Base-by-base conservation (phyloP, 495 filamentous ascomycete species). In the Penicillium desertorum region DNA sequence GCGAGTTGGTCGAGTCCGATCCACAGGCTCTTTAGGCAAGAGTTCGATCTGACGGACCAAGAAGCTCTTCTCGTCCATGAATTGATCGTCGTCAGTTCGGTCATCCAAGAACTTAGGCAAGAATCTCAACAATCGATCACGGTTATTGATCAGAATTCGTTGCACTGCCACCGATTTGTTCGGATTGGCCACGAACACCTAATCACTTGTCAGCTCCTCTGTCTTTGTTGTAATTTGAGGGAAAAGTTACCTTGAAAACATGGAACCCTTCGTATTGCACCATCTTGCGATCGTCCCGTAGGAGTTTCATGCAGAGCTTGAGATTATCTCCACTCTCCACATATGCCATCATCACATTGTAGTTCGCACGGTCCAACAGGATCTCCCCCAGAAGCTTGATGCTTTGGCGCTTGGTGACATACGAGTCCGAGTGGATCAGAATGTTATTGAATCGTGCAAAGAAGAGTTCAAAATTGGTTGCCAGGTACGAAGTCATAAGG, bases 251-350 rank as follows among this genome's bases (percentile, higher is more conserved):
- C 80, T 98, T 98, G 79, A 98, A 98, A 36, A 98, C 93, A 71
- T 99, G 95, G 71, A 99, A 99, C 23, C 91, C 93, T 73, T 99
- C 95, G 68, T 98, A 99, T 68, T 97, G 92, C 49, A 99, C 94
- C 90, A 98, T 99, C 70, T 94, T 92, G 63, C 92, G 84, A 69
- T 98, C 93, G 71, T 97, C 93, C 47, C 89, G 83, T 52, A 99
- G 76, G 51, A 98, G 78, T 69, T 96, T 97, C 95, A 99, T 99
- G 74, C 90, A 92, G 51, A 97, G 83, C 77, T 99, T 99, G 59
- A 99, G 81, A 67, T 98, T 91, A 64, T 96, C 92, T 37, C 91
- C 91, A 41, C 88, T 86, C 69, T 96, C 91, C 46, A 99, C 94
- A 73, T 99, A 99, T 41, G 83, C 82, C 55, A 92, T 96, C 95